Conservation (phyloP, 2,329 filamentous ascomycete species). For the Fusarium miscanthi region DNA sequence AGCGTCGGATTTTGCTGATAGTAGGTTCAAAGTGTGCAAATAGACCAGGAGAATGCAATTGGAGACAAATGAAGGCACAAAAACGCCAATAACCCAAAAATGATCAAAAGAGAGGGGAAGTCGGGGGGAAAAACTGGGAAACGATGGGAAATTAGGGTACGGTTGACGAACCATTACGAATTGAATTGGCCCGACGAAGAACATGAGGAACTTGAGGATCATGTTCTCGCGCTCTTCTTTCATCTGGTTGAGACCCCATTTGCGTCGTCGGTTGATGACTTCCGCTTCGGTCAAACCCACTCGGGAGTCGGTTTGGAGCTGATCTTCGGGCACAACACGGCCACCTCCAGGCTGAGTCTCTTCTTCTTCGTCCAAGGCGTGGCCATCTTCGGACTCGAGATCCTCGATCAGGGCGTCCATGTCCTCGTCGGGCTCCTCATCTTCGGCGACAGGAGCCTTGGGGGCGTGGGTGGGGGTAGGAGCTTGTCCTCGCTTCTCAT, state of each 20-base stretch:
- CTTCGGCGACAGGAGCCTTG: constrained; percentile 61
- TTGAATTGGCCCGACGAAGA: constrained; percentile 90
- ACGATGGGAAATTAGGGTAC: neutral
- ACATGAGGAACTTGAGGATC: constrained; percentile 82
- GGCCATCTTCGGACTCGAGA: constrained; percentile 83
- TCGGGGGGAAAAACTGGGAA: neutral
- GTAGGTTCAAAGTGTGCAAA: neutral
- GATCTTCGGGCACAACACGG: constrained; percentile 75
- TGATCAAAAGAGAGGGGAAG: neutral
- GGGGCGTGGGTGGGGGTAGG: constrained; percentile 49
- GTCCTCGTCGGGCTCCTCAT: constrained; percentile 81
- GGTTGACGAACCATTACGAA: constrained; percentile 81
- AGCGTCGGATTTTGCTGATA: too few relatives aligned
- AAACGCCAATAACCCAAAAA: neutral
- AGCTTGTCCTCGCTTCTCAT: constrained; percentile 66
- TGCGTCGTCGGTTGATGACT: constrained; percentile 71
- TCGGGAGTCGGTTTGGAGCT: constrained; percentile 80
- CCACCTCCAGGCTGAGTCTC: constrained; percentile 62
- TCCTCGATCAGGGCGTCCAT: constrained; percentile 90
- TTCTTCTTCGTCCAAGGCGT: constrained; percentile 71
- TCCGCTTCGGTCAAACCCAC: constrained; percentile 78
- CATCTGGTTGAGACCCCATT: constrained; percentile 88
- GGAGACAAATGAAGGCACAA: neutral
- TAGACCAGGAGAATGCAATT: neutral
- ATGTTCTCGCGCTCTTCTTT: constrained; percentile 91